Evolutionary conservation across 768 basidiomycete genomes (phyloP), one percentile per base, ranked within the genome.

Genomic region (Pleurotus giganteus): DNA sequence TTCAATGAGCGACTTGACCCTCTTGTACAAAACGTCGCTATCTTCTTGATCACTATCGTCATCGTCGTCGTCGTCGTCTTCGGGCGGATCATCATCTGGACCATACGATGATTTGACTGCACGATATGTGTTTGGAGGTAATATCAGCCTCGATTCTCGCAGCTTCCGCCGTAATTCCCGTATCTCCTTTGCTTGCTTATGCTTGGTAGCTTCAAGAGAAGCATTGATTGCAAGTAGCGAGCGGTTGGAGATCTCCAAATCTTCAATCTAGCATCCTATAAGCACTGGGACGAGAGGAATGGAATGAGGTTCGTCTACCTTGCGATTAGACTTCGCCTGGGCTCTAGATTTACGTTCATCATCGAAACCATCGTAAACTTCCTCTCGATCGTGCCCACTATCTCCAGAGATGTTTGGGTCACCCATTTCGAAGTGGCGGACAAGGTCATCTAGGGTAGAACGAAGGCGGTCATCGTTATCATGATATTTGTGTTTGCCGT

Each of bases 171-270:
- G 83, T 15, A 96, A 76, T 37, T 93, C 90, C 19, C 89, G 82
- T 49, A 96, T 94, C 70, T 96, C 94, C 59, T 83, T 85, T 5
- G 86, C 83, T 63, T 95, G 93, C 26, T 79, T 80, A 60, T 88
- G 82, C 69, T 91, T 93, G 29, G 83, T 81, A 31, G 84, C 80
- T 68, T 96, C 93, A 19, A 96, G 77, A 15, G 88, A 81, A 2
- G 86, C 74, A 63, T 95, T 96, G 71, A 96, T 93, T 1, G 84
- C 83, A 43, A 95, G 77, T 15, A 96, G 78, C 1, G 93, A 96
- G 29, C 82, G 79, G 68, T 93, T 95, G 4, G 91, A 88, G 63
- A 96, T 96, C 69, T 95, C 91, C 9, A 96, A 76, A 71, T 96
- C 93, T 11, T 89, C 90, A 55, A 96, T 95, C 94, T 96, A 56